Evolutionary conservation across 108 stramenopile genomes (phyloP).

Genomic region (Discostella stelligeroides): DNA sequence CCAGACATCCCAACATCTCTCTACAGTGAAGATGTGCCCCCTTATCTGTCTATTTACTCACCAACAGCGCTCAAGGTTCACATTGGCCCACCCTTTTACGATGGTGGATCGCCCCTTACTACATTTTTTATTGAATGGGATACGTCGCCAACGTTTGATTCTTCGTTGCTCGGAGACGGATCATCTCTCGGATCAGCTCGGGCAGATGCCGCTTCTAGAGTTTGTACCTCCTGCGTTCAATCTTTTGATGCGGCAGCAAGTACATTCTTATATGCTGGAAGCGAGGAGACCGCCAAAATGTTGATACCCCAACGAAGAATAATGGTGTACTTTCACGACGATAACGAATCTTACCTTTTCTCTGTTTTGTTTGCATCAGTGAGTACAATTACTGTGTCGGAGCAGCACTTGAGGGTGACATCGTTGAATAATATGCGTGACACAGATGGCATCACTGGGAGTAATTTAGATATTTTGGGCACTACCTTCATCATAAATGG

Average conservation of each 20-base stretch:
- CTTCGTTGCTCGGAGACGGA: constrained; percentile 41
- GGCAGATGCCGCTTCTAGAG: constrained; percentile 28
- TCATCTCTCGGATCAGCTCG: constrained; percentile 44
- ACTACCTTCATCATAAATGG: constrained; percentile 43
- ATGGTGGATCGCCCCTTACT: constrained; percentile 74
- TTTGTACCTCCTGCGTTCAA: constrained; percentile 49
- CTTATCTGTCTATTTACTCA: constrained; percentile 41
- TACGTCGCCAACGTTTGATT: constrained; percentile 44
- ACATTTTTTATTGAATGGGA: constrained; percentile 88
- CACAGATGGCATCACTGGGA: constrained; percentile 10
- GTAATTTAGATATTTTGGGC: constrained; percentile 47
- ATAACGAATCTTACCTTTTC: constrained; percentile 47
- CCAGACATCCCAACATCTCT: constrained; percentile 54
- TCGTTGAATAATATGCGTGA: constrained; percentile 26
- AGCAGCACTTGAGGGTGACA: constrained; percentile 39
- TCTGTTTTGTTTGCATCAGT: constrained; percentile 44
- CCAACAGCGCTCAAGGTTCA: constrained; percentile 54
- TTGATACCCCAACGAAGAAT: constrained; percentile 56
- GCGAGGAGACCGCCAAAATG: constrained; percentile 33
- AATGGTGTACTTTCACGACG: constrained; percentile 51
- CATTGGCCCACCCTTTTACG: constrained; percentile 65
- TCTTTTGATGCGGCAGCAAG: constrained; percentile 38
- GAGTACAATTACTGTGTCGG: constrained; percentile 42
- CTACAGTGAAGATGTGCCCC: constrained; percentile 42
- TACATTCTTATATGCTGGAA: constrained; percentile 46